Evolutionary conservation across 1,284 basidiomycete genomes (phyloP), one percentile per base, ranked within the genome.

Genomic region (Ceratobasidium sp.): DNA sequence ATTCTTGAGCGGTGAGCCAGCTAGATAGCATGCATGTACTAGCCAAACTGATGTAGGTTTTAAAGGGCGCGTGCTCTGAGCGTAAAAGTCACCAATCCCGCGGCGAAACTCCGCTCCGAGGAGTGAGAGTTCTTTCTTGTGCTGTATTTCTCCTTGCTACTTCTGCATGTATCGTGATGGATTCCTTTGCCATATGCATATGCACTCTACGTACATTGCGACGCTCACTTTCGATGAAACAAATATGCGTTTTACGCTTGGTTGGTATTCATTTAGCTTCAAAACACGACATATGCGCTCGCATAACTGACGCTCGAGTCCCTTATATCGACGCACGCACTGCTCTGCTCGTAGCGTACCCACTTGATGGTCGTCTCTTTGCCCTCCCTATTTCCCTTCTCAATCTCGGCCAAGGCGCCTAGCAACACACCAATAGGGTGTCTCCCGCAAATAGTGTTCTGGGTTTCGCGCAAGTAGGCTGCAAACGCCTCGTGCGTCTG

Each of bases 301-400:
- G 95, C 96, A 80, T 99, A 99, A 79, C 94, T 96, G 42, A 99
- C 96, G 78, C 94, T 96, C 59, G 91, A 94, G 80, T 96, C 94
- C 49, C 83, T 82, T 56, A 91, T 79, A 6, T 81, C 86, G 73
- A 83, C 74, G 78, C 92, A 95, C 74, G 86, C 82, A 78, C 89
- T 92, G 78, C 95, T 98, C 82, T 98, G 96, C 79, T 94, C 94
- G 79, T 98, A 98, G 75, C 90, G 84, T 38, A 95, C 92, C 88
- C 94, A 97, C 74, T 87, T 86, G 63, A 92, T 78, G 54, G 79
- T 82, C 61, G 49, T 63, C 46, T 36, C 44, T 66, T 36, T 71
- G 76, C 76, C 51, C 74, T 72, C 18, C 11, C 30, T n/a, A 18
- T 30, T 30, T 71, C 78, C 64, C 60, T 81, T 81, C 78, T 93